Base-by-base conservation (phyloP, 768 basidiomycete species). In the Filobasidium wieringae region DNA sequence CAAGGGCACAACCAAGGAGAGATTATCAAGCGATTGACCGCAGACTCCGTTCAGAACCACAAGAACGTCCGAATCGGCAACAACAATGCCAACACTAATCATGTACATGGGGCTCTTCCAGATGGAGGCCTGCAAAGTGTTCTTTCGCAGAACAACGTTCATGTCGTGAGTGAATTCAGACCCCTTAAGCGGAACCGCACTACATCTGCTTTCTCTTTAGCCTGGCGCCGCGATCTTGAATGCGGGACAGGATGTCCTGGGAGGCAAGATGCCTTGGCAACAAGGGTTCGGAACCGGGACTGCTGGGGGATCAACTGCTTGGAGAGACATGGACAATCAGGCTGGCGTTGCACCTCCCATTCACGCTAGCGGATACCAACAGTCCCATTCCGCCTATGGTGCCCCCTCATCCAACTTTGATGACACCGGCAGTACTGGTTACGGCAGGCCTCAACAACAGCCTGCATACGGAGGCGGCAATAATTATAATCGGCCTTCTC, bases 191-290 rank as follows among this genome's bases (percentile, higher is more conserved):
- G 17, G 5, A 5, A 22, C 29, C n/a, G 43, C n/a, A 11, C 3
- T 22, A 24, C 22, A 19, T 4, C 5, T 2, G 43, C 11, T 29
- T 9, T 8, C 24, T 12, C 5, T 11, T 8, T 45, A 72, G 71
- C 72, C 72, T 27, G 72, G 72, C n/a, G 66, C 67, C 2, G 47
- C 56, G 6, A 52, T 68, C n/a, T 57, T 73, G 32, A 73, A 73
- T 36, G 66, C 66, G n/a, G 72, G 69, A 32, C 70, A 72, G 55
- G 72, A 73, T 53, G 59, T 71, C 8, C 33, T 72, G 49, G 47
- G 60, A 14, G 70, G 72, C 12, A 71, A 69, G 53, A 66, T 65
- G 65, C 72, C 72, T 1, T 70, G 72, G 68, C 63, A 73, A 33
- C 69, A 66, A 59, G 68, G 68, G 12, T 73, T 73, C 58, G 72